phyloP scores from a whole-genome alignment of 2,329 filamentous ascomycete genomes.

The Diaporthe sp. region DNA sequence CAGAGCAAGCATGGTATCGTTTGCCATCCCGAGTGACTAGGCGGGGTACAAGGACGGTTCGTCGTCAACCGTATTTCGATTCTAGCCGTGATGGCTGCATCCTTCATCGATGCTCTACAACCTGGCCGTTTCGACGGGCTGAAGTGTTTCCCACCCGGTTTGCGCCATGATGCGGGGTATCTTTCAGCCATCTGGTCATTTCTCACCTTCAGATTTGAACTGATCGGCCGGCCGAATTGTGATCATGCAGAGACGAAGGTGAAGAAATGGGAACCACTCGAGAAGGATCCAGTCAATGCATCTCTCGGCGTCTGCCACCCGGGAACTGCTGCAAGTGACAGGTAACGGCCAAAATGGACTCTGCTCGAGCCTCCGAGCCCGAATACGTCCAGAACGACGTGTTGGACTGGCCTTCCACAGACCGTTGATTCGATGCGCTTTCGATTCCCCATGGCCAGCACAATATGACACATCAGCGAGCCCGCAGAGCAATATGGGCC shows the following conservation, averaged over 20 bases:
- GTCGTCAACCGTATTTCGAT: neutral
- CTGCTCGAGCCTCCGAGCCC: neutral
- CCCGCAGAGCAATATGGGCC: neutral
- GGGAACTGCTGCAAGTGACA: neutral
- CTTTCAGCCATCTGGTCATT: neutral
- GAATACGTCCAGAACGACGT: neutral
- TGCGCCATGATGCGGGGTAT: constrained; percentile 4
- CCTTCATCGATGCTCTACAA: neutral
- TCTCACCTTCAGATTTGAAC: neutral
- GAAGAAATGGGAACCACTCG: neutral
- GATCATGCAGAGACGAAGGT: neutral
- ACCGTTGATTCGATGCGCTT: neutral
- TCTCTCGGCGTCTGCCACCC: neutral
- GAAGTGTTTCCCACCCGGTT: neutral
- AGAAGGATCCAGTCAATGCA: neutral
- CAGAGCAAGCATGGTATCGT: neutral
- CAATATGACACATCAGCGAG: neutral
- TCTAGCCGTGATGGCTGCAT: neutral
- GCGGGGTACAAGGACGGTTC: neutral
- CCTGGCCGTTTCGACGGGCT: neutral
- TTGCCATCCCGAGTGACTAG: neutral
- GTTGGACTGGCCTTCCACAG: neutral
- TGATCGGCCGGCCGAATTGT: neutral
- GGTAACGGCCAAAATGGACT: neutral
- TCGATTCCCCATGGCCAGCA: neutral